Conservation (phyloP, 345 rosid species). For the Euphorbia peplus region DNA sequence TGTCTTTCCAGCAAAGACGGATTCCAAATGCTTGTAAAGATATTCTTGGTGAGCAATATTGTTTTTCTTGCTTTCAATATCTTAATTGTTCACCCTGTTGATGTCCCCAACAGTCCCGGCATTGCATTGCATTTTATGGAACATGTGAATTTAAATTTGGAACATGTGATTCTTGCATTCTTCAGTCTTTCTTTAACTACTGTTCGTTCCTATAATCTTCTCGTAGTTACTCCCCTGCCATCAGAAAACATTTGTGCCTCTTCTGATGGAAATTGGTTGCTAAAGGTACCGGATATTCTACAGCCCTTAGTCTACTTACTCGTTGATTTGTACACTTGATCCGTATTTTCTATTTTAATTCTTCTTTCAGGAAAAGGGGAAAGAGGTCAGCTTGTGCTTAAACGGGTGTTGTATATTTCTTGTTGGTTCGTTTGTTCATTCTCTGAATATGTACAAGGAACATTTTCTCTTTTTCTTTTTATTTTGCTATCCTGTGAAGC, state of each 20-base stretch:
- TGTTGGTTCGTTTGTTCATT: conserved; percentile 48
- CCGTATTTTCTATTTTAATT: not conserved
- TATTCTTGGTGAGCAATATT: not conserved
- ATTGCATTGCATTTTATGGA: too few relatives aligned
- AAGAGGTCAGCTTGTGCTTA: conserved; percentile 29
- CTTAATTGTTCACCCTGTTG: too few relatives aligned
- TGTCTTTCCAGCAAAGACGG: not conserved
- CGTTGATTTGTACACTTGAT: not conserved
- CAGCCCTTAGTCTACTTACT: not conserved
- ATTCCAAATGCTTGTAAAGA: not conserved
- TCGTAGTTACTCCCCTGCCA: conserved; percentile 24
- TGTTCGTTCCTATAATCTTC: not conserved
- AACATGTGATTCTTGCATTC: not conserved
- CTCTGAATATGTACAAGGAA: conserved; percentile 1
- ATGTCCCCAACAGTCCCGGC: too few relatives aligned
- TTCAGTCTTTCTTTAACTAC: not conserved
- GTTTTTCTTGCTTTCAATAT: not conserved
- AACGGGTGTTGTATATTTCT: conserved; percentile 39
- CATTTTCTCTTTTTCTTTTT: not conserved
- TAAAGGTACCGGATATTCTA: conserved; percentile 28
- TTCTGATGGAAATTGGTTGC: conserved; percentile 28
- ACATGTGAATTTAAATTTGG: not conserved
- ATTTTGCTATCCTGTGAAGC: not conserved
- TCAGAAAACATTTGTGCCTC: conserved; percentile 20
- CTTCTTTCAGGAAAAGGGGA: conserved; percentile 33